Base-by-base conservation (phyloP, 306 rosid species). In the Malus sieversii region DNA sequence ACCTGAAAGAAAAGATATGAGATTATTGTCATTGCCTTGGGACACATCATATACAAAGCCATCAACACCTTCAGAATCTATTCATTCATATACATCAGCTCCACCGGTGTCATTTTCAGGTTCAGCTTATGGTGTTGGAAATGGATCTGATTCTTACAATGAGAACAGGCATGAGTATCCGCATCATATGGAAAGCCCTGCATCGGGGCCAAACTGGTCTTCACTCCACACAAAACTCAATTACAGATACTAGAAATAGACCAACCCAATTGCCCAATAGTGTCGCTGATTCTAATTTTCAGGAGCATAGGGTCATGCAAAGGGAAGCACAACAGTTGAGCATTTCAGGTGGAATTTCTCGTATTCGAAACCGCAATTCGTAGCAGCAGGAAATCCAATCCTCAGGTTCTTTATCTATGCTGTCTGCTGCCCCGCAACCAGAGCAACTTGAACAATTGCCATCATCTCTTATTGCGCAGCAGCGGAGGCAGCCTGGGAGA, bases 401-500 rank as follows among this genome's bases (percentile, higher is more conserved):
- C 53, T 57, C 79, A 22, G 85, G 80, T 74, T 85, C 91, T 79
- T 64, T 77, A 40, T 72, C 90, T 55, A 22, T 79, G 42, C 80
- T 93, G 15, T 84, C 82, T 71, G 84, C 85, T 35, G 52, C 89
- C 68, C 81, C 85, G 72, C 93, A 82, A 68, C 91, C 93, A 8
- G 97, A 95, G 80, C 97, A 95, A 78, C 96, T 90, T 72, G 90
- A 88, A 30, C 97, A 87, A 52, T 73, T 95, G 74, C 90, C 97
- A 46, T 92, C 97, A 68, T 81, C 97, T 76, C 91, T 89, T 78
- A 88, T 88, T 55, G 96, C 87, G 78, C 89, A 86, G 81, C 89
- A 86, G 84, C 91, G 85, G 75, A 87, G 88, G 84, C 96, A 87
- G 80, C 72, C 83, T 10, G 90, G 88, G 71, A 88, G 82, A 74